Percentiles rank a stretch among this genome's conserved stretches.
Evolutionary conservation across 306 rosid species (phyloP).

Genomic region (Sindora glabra): DNA sequence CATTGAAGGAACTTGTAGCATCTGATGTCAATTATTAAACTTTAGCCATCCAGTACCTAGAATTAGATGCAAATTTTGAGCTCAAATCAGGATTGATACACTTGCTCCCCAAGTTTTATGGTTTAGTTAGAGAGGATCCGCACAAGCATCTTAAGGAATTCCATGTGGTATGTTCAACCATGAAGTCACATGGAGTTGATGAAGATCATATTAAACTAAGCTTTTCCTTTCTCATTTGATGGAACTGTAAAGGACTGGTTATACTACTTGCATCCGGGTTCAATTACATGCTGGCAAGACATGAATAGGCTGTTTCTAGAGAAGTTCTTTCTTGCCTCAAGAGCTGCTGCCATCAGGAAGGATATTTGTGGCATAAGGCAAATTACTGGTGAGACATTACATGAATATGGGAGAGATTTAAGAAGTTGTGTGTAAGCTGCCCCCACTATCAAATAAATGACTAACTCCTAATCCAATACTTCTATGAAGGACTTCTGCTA

Average conservation of each 20-base stretch:
- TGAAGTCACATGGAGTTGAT: background rate
- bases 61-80: too few relatives aligned
- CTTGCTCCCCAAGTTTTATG: too few relatives aligned
- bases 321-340: background rate
- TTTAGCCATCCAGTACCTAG: too few relatives aligned
- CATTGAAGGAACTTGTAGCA: too few relatives aligned
- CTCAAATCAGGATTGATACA: too few relatives aligned
- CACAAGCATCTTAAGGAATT: background rate
- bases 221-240: background rate
- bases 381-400: background rate
- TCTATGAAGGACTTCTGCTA: background rate
- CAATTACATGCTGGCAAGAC: background rate
- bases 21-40: too few relatives aligned
- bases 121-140: background rate
- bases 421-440: background rate
- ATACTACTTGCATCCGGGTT: background rate
- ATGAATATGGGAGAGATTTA: background rate
- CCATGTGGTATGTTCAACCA: background rate
- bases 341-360: background rate
- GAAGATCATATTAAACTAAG: background rate
- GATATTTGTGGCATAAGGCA: background rate
- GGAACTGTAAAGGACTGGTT: background rate
- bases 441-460: background rate
- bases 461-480: background rate
- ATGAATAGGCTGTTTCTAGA: background rate